phyloP scores from a whole-genome alignment of 352 stramenopile genomes.

The Globisporangium solare region DNA sequence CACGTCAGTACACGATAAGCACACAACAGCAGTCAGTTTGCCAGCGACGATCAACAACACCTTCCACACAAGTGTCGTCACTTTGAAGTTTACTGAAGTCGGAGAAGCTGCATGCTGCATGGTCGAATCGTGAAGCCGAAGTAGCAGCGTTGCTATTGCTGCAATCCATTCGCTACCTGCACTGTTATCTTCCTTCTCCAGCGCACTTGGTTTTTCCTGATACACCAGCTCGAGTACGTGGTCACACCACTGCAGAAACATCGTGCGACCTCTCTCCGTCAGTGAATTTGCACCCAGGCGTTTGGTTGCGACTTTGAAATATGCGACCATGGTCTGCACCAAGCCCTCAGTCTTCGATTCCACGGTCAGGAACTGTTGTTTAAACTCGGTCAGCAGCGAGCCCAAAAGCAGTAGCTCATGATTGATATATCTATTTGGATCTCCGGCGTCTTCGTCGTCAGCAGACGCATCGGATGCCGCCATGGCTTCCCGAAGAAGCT shows the following conservation, averaged over 20 bases:
- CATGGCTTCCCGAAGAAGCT: background rate
- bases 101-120: background rate
- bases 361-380: background rate
- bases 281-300: background rate
- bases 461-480: background rate
- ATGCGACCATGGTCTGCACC: background rate
- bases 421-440: background rate
- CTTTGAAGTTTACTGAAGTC: conserved; percentile 22
- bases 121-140: conserved; percentile 13
- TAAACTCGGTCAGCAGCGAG: background rate
- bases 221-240: conserved; percentile 6
- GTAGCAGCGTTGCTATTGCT: conserved; percentile 7
- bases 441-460: background rate
- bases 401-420: conserved; percentile 5
- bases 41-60: conserved; percentile 9
- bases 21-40: background rate
- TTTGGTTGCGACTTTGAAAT: conserved; percentile 3
- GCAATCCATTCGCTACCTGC: background rate
- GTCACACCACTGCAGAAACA: conserved; percentile 14
- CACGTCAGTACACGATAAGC: background rate
- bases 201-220: background rate
- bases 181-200: background rate
- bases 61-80: conserved; percentile 50
- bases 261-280: conserved; percentile 1
- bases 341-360: background rate